These are phyloP conservation scores for Monilinia laxa DNA, from an alignment of 2,329 filamentous ascomycete genomes.

Conservation along the genomic window DNA sequence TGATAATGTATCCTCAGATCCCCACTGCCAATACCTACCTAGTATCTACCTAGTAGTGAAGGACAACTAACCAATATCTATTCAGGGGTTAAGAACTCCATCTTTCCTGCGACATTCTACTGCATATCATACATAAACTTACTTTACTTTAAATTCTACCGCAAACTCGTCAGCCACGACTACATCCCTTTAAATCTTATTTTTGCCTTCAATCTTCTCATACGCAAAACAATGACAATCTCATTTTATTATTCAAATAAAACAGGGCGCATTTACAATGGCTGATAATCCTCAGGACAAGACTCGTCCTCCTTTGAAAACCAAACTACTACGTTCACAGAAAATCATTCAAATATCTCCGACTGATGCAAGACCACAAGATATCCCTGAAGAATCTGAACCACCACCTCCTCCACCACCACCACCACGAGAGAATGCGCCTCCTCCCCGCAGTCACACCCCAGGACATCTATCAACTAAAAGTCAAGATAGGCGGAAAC, in stretches of 20 bases:
- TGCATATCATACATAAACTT: constrained; percentile 16
- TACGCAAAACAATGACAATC: constrained; percentile 22
- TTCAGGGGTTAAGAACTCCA: constrained; percentile 14
- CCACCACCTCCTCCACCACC: constrained; percentile 36
- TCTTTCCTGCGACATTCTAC: constrained; percentile 19
- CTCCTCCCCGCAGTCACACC: constrained; percentile 57
- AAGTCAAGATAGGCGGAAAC: constrained; percentile 45
- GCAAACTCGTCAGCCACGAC: constrained; percentile 21
- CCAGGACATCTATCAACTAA: constrained; percentile 61
- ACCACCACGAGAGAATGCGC: constrained; percentile 32
- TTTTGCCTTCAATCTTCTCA: constrained; percentile 7
- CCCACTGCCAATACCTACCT: background rate
- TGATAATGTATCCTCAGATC: background rate
- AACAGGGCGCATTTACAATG: constrained; percentile 37
- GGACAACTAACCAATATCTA: constrained; percentile 12
- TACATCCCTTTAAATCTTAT: constrained; percentile 13
- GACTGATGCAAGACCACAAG: constrained; percentile 40
- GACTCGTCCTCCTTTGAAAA: constrained; percentile 42
- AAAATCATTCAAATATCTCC: constrained; percentile 49
- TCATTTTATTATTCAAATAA: constrained; percentile 28
- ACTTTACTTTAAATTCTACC: constrained; percentile 18
- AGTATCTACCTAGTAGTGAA: background rate
- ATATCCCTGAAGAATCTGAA: constrained; percentile 43
- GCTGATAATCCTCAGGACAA: constrained; percentile 40
- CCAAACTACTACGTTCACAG: constrained; percentile 53